Base-by-base conservation (phyloP, 345 rosid species). In the Punica granatum region DNA sequence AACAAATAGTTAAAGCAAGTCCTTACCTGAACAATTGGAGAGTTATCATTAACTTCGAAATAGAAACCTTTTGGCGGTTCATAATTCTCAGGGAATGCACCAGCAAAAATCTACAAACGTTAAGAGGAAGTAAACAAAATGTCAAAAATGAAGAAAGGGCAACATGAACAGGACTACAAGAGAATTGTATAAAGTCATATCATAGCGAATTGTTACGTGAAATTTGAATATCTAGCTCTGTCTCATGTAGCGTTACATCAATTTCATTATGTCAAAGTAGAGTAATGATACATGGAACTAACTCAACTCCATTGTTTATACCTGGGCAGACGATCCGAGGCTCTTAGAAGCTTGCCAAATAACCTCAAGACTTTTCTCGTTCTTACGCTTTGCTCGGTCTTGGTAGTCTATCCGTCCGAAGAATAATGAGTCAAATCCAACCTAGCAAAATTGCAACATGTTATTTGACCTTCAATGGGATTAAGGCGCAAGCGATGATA, bases 321-420 rank as follows among this genome's bases (percentile, higher is more conserved):
- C 98, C 90, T 87, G 90, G 37, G 89, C 79, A 72, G 92, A 89
- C 67, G 96, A 89, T 68, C 99, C 92, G 21, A 91, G 85, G 79
- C 91, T 91, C 86, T 78, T 82, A 39, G 97, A 94, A 60, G 92
- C 97, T 64, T 70, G 86, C 99, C 99, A 94, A 62, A 94, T 79
- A 83, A 89, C 96, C 82, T 94, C 99, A 66, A 94, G 99, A 65
- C 88, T 90, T 79, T 89, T 94, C 70, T 94, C 95, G 42, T 67
- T 79, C 66, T 75, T 81, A 67, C 97, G 95, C 80, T 94, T 91
- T 51, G 63, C 86, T 81, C 89, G 78, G 46, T 94, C 99, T 81
- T 94, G 99, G 81, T 94, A 91, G 75, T 94, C 99, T 70, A 94
- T 91, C 70, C 99, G 90, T 30, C 92, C 92, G 72, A 83, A 91